These are phyloP conservation scores for Diaporthe australafricana DNA, from an alignment of 2,329 filamentous ascomycete genomes.

Conservation along the genomic window DNA sequence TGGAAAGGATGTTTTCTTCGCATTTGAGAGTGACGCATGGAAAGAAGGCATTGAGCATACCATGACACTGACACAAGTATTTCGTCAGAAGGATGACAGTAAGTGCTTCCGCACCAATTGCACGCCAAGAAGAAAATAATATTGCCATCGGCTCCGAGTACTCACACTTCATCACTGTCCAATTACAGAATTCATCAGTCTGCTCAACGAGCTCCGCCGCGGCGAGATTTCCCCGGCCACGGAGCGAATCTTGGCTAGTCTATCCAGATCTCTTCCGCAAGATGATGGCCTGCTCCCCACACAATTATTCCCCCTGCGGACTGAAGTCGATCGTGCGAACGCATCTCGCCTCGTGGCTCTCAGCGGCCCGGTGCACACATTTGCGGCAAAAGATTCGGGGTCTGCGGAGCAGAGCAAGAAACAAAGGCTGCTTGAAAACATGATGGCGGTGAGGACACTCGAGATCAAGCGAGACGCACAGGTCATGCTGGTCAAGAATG, in stretches of 20 bases:
- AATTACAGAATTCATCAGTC: conserved; percentile 70
- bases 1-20: conserved; percentile 70
- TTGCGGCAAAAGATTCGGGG: conserved; percentile 72
- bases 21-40: conserved; percentile 79
- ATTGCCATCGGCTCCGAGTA: too few relatives aligned
- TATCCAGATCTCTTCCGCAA: conserved; percentile 69
- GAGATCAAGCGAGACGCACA: conserved; percentile 79
- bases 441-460: conserved; percentile 75
- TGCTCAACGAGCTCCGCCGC: conserved; percentile 82
- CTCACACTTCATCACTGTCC: neutral
- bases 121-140: neutral
- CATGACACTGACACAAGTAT: conserved; percentile 79
- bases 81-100: conserved; percentile 74
- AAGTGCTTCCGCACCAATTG: neutral
- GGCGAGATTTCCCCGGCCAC: conserved; percentile 71
- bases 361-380: conserved; percentile 68
- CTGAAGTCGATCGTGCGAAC: conserved; percentile 80
- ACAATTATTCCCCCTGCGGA: conserved; percentile 77
- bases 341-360: conserved; percentile 70
- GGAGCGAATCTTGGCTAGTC: conserved; percentile 68
- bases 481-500: conserved; percentile 85
- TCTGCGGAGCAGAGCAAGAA: conserved; percentile 63
- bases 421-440: conserved; percentile 73
- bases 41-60: conserved; percentile 79
- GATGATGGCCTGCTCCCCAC: conserved; percentile 74